Evolutionary conservation across 1,284 basidiomycete species (phyloP).

Genomic region (Ceratobasidium sp.): DNA sequence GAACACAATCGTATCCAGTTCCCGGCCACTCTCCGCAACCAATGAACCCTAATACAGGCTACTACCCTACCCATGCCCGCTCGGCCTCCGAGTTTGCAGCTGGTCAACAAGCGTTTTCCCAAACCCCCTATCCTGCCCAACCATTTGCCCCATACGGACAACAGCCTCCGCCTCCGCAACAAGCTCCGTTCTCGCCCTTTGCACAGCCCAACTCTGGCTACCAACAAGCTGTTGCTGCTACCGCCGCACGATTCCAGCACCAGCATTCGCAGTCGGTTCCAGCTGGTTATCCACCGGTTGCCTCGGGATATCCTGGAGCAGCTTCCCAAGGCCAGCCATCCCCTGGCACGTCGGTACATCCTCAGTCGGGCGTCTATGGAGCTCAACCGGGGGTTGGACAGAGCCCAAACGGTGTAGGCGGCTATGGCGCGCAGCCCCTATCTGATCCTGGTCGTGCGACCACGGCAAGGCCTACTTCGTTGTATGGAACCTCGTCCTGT

Average conservation of each 20-base stretch:
- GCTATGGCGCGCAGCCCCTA: background rate
- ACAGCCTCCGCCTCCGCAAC: constrained; percentile 9
- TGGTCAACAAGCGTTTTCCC: constrained; percentile 8
- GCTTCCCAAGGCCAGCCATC: background rate
- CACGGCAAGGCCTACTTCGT: background rate
- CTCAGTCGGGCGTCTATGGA: background rate
- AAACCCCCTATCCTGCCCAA: constrained; percentile 25
- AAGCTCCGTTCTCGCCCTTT: constrained; percentile 33
- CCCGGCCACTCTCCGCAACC: constrained; percentile 22
- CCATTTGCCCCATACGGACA: constrained; percentile 25
- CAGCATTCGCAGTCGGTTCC: constrained; percentile 36
- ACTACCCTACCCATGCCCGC: constrained; percentile 18
- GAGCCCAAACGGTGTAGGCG: background rate
- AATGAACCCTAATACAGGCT: background rate
- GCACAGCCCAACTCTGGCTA: constrained; percentile 17
- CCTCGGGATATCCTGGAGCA: background rate
- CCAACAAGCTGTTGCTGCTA: constrained; percentile 4
- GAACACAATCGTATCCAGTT: constrained; percentile 1
- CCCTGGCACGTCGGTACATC: background rate
- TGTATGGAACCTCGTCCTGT: background rate
- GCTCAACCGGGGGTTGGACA: background rate
- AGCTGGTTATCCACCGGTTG: constrained; percentile 1
- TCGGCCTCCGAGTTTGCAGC: constrained; percentile 20
- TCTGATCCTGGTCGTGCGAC: background rate
- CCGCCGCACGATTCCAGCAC: constrained; percentile 15